phyloP scores from a whole-genome alignment of 208 protist species.

The Endotrypanum monterogeii region DNA sequence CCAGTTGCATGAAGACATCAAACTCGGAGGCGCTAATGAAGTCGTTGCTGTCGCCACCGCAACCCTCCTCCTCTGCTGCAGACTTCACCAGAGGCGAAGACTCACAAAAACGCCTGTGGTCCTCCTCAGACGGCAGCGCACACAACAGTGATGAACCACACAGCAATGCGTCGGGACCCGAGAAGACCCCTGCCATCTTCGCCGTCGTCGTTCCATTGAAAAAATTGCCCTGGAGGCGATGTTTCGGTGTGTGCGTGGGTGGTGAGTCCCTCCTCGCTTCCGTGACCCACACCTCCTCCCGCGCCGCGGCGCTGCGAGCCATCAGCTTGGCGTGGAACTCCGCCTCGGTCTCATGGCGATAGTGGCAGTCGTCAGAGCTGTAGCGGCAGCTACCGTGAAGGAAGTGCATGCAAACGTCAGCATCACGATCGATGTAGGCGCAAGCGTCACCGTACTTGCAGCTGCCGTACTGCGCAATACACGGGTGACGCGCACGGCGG shows the following conservation, averaged over 20 bases:
- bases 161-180: not conserved
- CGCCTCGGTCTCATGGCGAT: constrained; percentile 65
- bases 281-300: not conserved
- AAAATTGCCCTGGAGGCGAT: constrained; percentile 5
- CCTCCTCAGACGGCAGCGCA: constrained; percentile 7
- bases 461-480: constrained; percentile 67
- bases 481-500: constrained; percentile 54
- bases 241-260: not conserved
- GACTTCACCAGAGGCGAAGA: not conserved
- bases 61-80: not conserved
- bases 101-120: constrained; percentile 1
- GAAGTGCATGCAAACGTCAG: constrained; percentile 75
- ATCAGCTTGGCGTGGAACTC: constrained; percentile 36
- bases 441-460: constrained; percentile 75
- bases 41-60: not conserved
- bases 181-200: too few species aligned
- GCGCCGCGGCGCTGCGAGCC: constrained; percentile 1
- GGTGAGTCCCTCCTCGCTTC: not conserved
- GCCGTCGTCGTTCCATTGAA: not conserved
- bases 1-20: constrained; percentile 41
- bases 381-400: constrained; percentile 56
- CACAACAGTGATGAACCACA: not conserved
- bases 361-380: constrained; percentile 42
- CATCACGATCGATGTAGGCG: constrained; percentile 55
- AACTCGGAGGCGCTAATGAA: constrained; percentile 33